Evolutionary conservation across 257 asterid species (phyloP).

Genomic region (Scutellaria minor): DNA sequence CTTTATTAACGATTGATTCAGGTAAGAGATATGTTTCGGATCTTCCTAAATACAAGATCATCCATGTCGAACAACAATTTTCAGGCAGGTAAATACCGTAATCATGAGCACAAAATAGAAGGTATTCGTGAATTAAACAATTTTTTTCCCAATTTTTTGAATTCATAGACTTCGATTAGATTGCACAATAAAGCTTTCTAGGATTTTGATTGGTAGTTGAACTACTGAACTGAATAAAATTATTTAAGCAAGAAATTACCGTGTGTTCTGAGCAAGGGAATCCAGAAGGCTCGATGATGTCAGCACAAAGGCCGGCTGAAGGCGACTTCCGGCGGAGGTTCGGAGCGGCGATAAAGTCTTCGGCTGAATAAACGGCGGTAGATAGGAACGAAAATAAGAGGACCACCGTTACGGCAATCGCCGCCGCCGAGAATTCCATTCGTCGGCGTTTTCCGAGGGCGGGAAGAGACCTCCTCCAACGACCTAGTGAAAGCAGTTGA

Average conservation of each 20-base stretch:
- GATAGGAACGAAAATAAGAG: constrained; percentile 37
- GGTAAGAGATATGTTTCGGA: background rate
- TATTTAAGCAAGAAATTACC: constrained; percentile 47
- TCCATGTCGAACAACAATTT: background rate
- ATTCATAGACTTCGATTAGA: background rate
- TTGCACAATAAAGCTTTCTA: background rate
- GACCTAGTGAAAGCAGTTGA: constrained; percentile 32
- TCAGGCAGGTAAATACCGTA: constrained; percentile 10
- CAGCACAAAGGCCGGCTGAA: constrained; percentile 65
- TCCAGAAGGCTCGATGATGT: constrained; percentile 73
- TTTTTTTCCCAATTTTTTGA: background rate
- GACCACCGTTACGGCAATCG: constrained; percentile 31
- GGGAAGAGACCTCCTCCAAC: constrained; percentile 36
- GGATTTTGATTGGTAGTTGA: background rate
- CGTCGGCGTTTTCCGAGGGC: constrained; percentile 22
- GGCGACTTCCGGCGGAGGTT: constrained; percentile 49
- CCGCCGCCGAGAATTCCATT: constrained; percentile 41
- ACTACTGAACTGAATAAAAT: background rate
- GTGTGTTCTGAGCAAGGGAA: constrained; percentile 85
- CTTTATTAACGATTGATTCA: background rate
- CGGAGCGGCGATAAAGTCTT: constrained; percentile 37
- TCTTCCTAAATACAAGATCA: constrained; percentile 21
- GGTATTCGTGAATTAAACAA: constrained; percentile 16
- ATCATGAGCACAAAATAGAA: constrained; percentile 5
- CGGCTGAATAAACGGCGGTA: constrained; percentile 45